A percentile compares a stretch with the other conserved stretches of the same genome.
These are phyloP conservation scores for Ogataea methanolica DNA, from an alignment of 805 yeast genomes.

Conservation along the genomic window DNA sequence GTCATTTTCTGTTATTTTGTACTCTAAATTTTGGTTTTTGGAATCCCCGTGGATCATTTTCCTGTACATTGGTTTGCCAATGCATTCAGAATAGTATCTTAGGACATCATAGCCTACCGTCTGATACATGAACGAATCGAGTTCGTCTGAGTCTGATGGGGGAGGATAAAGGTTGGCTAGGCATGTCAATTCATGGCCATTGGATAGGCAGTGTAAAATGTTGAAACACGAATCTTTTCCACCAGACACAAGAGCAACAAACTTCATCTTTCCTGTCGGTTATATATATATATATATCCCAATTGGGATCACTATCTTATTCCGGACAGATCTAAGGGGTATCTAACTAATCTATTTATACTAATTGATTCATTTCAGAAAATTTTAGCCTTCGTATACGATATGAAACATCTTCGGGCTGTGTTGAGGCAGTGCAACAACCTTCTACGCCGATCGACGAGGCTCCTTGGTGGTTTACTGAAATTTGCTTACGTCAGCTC, in stretches of 20 bases:
- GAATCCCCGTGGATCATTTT: slow-evolving; percentile 60
- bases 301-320: no score
- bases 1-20: slow-evolving; percentile 60
- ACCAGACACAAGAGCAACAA: slow-evolving; percentile 88
- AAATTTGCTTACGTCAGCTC: no score
- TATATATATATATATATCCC: neutral
- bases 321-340: no score
- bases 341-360: no score
- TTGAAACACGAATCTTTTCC: slow-evolving; percentile 96
- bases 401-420: neutral
- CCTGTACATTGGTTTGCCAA: slow-evolving; percentile 77
- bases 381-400: neutral
- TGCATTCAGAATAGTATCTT: slow-evolving; percentile 57
- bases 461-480: no score
- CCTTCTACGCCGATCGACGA: no score
- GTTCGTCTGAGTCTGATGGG: slow-evolving; percentile 48
- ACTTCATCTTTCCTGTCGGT: slow-evolving; percentile 56
- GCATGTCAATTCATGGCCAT: slow-evolving; percentile 84
- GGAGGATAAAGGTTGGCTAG: slow-evolving; percentile 78
- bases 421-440: neutral
- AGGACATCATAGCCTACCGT: slow-evolving; percentile 91
- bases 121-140: slow-evolving; percentile 96
- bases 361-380: no score
- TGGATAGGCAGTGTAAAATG: slow-evolving; percentile 74
- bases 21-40: slow-evolving; percentile 62